Percentiles rank a stretch among this genome's conserved stretches.
These are phyloP conservation scores for Aphanoascus verrucosus DNA, from an alignment of 2,329 filamentous ascomycete genomes.

Conservation along the genomic window DNA sequence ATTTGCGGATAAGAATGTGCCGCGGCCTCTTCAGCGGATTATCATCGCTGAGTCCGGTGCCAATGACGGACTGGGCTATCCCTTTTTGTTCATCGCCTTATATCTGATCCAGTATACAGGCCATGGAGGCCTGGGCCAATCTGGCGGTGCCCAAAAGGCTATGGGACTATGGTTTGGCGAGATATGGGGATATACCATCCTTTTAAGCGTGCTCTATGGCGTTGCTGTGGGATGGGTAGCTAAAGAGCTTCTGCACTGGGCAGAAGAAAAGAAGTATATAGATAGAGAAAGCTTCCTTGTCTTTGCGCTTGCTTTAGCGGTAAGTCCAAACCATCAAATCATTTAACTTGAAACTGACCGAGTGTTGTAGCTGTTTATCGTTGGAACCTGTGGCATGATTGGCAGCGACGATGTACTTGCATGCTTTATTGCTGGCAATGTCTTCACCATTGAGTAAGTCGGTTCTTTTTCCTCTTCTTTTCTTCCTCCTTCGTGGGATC, in stretches of 20 bases:
- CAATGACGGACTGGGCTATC: constrained; percentile 82
- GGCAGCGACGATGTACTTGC: constrained; percentile 84
- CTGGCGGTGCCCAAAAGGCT: constrained; percentile 53
- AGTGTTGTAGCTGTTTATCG: constrained; percentile 56
- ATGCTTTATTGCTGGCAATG: constrained; percentile 85
- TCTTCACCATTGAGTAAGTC: constrained; percentile 70
- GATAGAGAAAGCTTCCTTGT: constrained; percentile 81
- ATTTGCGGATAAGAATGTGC: constrained; percentile 84
- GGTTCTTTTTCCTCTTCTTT: neutral
- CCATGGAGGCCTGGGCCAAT: constrained; percentile 43
- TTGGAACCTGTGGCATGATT: constrained; percentile 76
- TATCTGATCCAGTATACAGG: constrained; percentile 71
- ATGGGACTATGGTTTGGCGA: constrained; percentile 76
- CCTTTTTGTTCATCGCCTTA: constrained; percentile 73
- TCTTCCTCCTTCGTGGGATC: neutral
- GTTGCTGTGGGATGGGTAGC: constrained; percentile 67
- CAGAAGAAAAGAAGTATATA: constrained; percentile 68
- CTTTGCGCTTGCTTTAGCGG: constrained; percentile 70
- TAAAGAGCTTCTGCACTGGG: constrained; percentile 73
- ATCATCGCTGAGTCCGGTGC: constrained; percentile 75
- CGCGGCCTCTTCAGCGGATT: constrained; percentile 67
- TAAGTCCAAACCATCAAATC: constrained; percentile 29
- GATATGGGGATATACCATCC: constrained; percentile 72
- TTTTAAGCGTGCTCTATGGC: constrained; percentile 69
- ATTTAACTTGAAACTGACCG: neutral